Conservation (phyloP, 2,329 filamentous ascomycete species). For the Coniochaeta sp. region DNA sequence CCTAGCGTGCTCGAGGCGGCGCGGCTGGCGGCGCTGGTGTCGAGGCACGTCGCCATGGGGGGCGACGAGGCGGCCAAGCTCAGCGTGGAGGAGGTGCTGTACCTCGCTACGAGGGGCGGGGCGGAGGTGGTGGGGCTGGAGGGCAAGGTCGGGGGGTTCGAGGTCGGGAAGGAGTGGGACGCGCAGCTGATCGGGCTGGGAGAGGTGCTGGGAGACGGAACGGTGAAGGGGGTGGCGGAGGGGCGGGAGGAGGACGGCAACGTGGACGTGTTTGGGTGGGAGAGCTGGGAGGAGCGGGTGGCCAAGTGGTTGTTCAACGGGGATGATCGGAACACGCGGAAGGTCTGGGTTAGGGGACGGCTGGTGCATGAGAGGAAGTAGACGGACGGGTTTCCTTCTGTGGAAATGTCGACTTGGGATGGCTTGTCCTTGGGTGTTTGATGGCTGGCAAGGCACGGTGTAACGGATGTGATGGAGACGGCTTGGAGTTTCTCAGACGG, state of each 20-base stretch:
- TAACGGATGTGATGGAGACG: background rate
- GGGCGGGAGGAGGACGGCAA: constrained; percentile 41
- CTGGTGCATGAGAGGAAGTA: constrained; percentile 59
- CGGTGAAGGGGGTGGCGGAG: constrained; percentile 15
- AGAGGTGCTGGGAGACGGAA: constrained; percentile 33
- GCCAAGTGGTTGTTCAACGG: constrained; percentile 95
- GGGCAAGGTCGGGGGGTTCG: constrained; percentile 69
- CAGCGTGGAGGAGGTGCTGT: constrained; percentile 78
- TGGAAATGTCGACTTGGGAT: background rate
- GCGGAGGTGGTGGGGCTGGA: constrained; percentile 72
- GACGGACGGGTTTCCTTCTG: background rate
- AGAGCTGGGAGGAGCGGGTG: constrained; percentile 77
- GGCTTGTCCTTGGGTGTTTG: background rate
- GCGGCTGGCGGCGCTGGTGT: constrained; percentile 72
- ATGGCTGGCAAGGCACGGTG: background rate
- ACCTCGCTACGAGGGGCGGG: constrained; percentile 81
- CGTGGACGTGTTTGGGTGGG: constrained; percentile 87
- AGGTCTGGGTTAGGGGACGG: constrained; percentile 82
- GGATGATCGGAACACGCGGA: constrained; percentile 82
- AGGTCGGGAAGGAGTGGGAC: constrained; percentile 84
- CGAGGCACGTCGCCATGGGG: constrained; percentile 60
- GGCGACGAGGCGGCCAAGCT: constrained; percentile 53
- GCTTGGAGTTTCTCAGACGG: background rate
- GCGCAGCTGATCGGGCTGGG: constrained; percentile 72
- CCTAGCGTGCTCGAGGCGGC: constrained; percentile 77